A percentile compares a stretch with the other conserved stretches of the same genome.
Conservation (phyloP, 2,329 filamentous ascomycete species). For the Ophioceras dolichostomum region DNA sequence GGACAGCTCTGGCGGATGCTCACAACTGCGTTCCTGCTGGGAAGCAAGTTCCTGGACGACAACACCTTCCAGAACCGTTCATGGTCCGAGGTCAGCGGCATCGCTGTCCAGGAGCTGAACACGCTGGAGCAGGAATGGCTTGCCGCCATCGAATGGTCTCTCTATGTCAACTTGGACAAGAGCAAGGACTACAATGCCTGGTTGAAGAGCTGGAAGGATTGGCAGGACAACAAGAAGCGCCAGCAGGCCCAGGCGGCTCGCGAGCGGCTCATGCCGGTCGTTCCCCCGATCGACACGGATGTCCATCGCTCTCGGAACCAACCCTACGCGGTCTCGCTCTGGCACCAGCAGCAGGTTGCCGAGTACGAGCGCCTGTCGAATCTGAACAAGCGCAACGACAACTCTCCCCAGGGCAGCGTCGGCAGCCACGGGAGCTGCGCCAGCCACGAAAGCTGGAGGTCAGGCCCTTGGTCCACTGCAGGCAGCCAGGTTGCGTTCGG, state of each 20-base stretch:
- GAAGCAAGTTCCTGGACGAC: constrained; percentile 93
- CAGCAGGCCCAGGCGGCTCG: constrained; percentile 30
- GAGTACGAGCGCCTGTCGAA: constrained; percentile 40
- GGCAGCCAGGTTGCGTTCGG: not conserved
- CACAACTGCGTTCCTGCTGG: constrained; percentile 72
- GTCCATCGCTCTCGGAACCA: constrained; percentile 19
- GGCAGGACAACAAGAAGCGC: constrained; percentile 42
- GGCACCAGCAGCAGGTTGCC: constrained; percentile 41
- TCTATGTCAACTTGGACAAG: constrained; percentile 75
- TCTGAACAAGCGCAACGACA: constrained; percentile 24
- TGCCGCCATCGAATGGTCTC: constrained; percentile 65
- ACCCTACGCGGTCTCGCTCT: constrained; percentile 25
- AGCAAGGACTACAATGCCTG: constrained; percentile 58
- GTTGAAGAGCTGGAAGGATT: constrained; percentile 48
- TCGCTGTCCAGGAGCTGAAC: constrained; percentile 74
- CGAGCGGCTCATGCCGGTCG: constrained; percentile 35
- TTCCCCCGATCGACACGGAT: constrained; percentile 35
- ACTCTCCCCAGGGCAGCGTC: constrained; percentile 2
- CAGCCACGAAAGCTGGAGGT: constrained; percentile 10
- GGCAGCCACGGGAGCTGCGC: constrained; percentile 8
- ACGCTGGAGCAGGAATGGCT: constrained; percentile 82
- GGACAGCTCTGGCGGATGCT: constrained; percentile 79
- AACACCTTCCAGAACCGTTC: constrained; percentile 97
- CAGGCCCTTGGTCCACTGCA: constrained; percentile 24
- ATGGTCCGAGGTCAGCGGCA: constrained; percentile 91